A percentile compares a stretch with the other conserved stretches of the same genome.
phyloP scores from a whole-genome alignment of 495 filamentous ascomycete genomes.

The Apodospora peruviana region DNA sequence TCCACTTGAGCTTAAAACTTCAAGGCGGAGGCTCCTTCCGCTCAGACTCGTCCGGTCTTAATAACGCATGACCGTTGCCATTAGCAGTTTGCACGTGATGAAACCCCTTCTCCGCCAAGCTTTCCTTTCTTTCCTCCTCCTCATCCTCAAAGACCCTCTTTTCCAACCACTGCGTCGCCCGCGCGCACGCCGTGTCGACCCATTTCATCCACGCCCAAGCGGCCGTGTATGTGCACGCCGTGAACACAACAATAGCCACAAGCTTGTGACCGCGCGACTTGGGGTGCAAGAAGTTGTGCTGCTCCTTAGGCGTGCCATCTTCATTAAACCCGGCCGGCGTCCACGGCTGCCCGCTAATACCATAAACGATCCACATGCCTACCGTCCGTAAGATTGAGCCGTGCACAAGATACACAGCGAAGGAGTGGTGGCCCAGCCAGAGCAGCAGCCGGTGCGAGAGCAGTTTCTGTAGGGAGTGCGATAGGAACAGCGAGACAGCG shows the following conservation, averaged over 20 bases:
- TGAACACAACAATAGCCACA: slow-evolving; percentile 25
- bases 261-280: slow-evolving; percentile 31
- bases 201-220: slow-evolving; percentile 61
- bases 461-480: slow-evolving; percentile 46
- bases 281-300: slow-evolving; percentile 29
- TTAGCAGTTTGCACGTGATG: slow-evolving; percentile 4
- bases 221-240: slow-evolving; percentile 46
- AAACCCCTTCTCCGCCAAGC: slow-evolving; percentile 26
- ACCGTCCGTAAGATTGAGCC: slow-evolving; percentile 58
- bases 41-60: no score
- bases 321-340: slow-evolving; percentile 28
- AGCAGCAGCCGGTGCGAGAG: slow-evolving; percentile 53
- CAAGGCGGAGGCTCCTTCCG: no score
- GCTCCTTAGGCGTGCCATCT: slow-evolving; percentile 22
- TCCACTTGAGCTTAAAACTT: no score
- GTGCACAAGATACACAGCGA: slow-evolving; percentile 64
- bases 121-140: slow-evolving; percentile 21
- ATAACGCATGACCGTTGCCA: no score
- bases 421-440: slow-evolving; percentile 62
- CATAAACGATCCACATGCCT: slow-evolving; percentile 59
- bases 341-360: slow-evolving; percentile 46
- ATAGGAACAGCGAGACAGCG: slow-evolving; percentile 51
- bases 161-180: slow-evolving; percentile 53
- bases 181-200: slow-evolving; percentile 59
- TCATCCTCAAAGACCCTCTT: slow-evolving; percentile 50